A percentile compares a stretch with the other conserved stretches of the same genome.
Evolutionary conservation across 164 flowering plant genomes (phyloP).

Genomic region (Annona squamosa): DNA sequence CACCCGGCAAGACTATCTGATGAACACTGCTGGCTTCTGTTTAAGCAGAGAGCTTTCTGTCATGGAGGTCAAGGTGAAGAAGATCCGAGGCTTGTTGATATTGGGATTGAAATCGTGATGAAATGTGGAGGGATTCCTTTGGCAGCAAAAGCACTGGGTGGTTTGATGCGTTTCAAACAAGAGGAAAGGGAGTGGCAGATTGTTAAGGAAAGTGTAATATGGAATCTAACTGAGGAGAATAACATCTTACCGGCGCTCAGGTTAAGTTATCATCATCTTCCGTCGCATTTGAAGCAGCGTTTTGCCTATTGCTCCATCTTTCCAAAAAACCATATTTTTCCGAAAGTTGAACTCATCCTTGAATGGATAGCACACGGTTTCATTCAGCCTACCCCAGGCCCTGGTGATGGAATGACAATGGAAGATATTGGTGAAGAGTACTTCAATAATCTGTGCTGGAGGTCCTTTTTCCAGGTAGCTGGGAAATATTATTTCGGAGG

Average conservation of each 20-base stretch:
- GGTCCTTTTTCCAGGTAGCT: constrained; percentile 9
- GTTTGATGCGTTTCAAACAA: constrained; percentile 10
- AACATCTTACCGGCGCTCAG: constrained; percentile 13
- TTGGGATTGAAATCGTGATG: constrained; percentile 10
- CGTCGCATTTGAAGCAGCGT: constrained; percentile 17
- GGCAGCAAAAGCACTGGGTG: constrained; percentile 13
- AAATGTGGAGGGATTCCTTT: constrained; percentile 21
- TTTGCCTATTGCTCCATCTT: constrained; percentile 18
- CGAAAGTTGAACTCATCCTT: constrained; percentile 7
- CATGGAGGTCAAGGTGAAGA: neutral
- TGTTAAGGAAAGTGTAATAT: constrained; percentile 12
- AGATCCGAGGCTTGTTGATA: neutral
- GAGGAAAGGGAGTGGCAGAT: constrained; percentile 9
- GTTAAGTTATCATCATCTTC: constrained; percentile 17
- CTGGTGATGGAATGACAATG: neutral
- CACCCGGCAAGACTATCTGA: constrained; percentile 5
- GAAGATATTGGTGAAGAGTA: constrained; percentile 8
- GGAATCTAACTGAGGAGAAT: constrained; percentile 3
- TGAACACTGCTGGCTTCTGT: constrained; percentile 10
- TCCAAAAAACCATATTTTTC: constrained; percentile 12
- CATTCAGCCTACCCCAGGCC: constrained; percentile 1
- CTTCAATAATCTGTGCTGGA: constrained; percentile 5
- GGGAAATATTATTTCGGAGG: neutral
- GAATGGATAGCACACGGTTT: constrained; percentile 21
- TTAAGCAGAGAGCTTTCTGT: neutral